Conservation (phyloP, 2,329 filamentous ascomycete species). For the Waltergamsia citrina region DNA sequence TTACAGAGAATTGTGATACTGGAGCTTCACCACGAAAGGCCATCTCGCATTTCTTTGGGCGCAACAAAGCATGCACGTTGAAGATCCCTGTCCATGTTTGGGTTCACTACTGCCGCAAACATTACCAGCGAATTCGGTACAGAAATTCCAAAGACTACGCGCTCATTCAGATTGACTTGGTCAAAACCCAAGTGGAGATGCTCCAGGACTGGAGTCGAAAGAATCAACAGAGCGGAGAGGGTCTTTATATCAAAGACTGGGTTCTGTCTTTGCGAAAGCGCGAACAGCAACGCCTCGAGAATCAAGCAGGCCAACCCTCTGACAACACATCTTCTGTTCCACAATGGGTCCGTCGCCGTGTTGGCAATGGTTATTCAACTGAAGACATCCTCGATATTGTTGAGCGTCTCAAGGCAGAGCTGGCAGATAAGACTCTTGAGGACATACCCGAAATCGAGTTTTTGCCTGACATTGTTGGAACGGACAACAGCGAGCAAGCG, state of each 20-base stretch:
- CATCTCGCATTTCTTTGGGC: conserved; percentile 73
- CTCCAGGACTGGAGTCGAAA: conserved; percentile 53
- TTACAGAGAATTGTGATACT: conserved; percentile 3
- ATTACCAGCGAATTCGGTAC: conserved; percentile 70
- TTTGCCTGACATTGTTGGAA: conserved; percentile 41
- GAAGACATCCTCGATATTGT: conserved; percentile 37
- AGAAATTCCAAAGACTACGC: conserved; percentile 54
- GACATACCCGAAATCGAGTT: conserved; percentile 51
- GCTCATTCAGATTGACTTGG: conserved; percentile 52
- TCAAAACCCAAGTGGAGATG: conserved; percentile 51
- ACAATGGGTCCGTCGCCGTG: conserved; percentile 36
- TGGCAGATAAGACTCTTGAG: conserved; percentile 27
- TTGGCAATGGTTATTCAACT: conserved; percentile 37
- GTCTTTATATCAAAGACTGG: conserved; percentile 36
- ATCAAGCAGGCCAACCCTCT: conserved; percentile 12
- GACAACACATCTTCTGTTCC: conserved; percentile 31
- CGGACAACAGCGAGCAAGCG: conserved; percentile 10
- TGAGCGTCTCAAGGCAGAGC: conserved; percentile 31
- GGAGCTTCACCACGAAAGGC: conserved; percentile 48
- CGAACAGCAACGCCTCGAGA: conserved; percentile 46
- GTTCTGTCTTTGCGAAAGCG: conserved; percentile 54
- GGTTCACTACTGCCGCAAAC: conserved; percentile 72
- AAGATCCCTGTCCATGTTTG: conserved; percentile 60
- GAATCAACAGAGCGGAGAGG: conserved; percentile 24
- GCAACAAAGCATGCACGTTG: conserved; percentile 71